Base-by-base conservation (phyloP, 768 basidiomycete species). In the Podaxis sp. region DNA sequence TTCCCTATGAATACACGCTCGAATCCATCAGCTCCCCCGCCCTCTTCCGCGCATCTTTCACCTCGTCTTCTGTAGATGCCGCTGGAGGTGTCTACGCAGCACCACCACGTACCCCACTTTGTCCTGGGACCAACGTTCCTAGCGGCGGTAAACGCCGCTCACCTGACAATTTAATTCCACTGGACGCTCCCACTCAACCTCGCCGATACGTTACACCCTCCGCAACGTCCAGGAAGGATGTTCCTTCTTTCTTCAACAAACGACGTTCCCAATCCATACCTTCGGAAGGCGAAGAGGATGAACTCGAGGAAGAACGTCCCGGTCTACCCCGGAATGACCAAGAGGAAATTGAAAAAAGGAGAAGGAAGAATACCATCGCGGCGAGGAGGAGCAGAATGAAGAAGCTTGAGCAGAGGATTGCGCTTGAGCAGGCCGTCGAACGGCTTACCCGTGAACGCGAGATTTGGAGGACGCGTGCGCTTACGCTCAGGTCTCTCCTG, bases 281-380 rank as follows among this genome's bases (percentile, higher is more conserved):
- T 21, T 75, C 75, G 9, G 82, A 82, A 0, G 84, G 75, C 5
- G 84, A 86, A 63, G 86, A 89, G 25, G 79, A 82, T 48, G 77
- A 79, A 55, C 73, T 78, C 23, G 74, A 71, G 18, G 78, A 80
- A 13, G 75, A 78, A 37, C 70, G 76, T 21, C 71, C 70, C 2
- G 71, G 72, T 13, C 68, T 73, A 11, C 77, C 82, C 11, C 76
- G 80, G 0, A 73, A 79, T 2, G 79, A 81, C 66, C 75, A 84
- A 66, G 84, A 88, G 68, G 86, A 87, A 65, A 90, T 90, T 64
- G 88, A 86, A 66, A 82, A 81, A 46, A 94, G 93, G 77, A 84
- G 93, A 32, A 80, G 87, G 7, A 86, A 88, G 74, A 96, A 96
- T 66, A 94, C 93, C 2, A 73, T 93, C 4, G 93, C 93, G 0